Evolutionary conservation across 2,329 filamentous ascomycete species (phyloP).

Genomic region (Neonectria ditissima): DNA sequence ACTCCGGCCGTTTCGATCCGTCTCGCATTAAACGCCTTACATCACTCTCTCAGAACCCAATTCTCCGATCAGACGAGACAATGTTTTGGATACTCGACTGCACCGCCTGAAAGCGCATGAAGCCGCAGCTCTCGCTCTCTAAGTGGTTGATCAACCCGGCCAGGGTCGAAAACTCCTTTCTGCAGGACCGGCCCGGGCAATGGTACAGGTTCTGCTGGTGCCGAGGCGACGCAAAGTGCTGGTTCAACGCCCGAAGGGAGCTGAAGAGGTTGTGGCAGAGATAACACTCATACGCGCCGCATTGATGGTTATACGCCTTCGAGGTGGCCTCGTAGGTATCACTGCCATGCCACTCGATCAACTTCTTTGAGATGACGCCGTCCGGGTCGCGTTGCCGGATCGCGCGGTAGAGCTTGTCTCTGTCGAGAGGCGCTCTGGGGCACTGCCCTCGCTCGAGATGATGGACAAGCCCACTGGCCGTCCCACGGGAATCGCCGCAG

Average conservation of each 20-base stretch:
- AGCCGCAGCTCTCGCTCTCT: constrained; percentile 58
- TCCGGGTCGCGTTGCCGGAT: constrained; percentile 60
- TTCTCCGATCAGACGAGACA: constrained; percentile 24
- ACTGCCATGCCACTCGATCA: constrained; percentile 57
- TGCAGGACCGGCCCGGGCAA: constrained; percentile 53
- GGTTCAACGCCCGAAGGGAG: constrained; percentile 53
- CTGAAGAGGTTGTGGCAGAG: constrained; percentile 62
- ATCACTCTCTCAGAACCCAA: constrained; percentile 22
- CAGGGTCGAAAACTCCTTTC: constrained; percentile 53
- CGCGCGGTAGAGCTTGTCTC: constrained; percentile 59
- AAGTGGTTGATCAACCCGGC: constrained; percentile 56
- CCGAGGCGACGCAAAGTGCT: constrained; percentile 65
- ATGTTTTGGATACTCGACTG: constrained; percentile 46
- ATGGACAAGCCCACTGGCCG: constrained; percentile 65
- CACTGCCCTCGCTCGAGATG: constrained; percentile 70
- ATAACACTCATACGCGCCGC: constrained; percentile 43
- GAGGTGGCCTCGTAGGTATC: constrained; percentile 54
- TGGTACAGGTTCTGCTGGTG: constrained; percentile 55
- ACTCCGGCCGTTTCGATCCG: background rate
- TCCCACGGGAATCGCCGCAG: constrained; percentile 59
- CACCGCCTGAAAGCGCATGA: constrained; percentile 52
- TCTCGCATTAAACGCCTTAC: background rate
- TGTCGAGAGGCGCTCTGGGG: constrained; percentile 58
- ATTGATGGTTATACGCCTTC: constrained; percentile 56
- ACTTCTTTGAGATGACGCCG: constrained; percentile 63